Evolutionary conservation across 331 rosid species (phyloP).

Genomic region (Quercus tomentella): DNA sequence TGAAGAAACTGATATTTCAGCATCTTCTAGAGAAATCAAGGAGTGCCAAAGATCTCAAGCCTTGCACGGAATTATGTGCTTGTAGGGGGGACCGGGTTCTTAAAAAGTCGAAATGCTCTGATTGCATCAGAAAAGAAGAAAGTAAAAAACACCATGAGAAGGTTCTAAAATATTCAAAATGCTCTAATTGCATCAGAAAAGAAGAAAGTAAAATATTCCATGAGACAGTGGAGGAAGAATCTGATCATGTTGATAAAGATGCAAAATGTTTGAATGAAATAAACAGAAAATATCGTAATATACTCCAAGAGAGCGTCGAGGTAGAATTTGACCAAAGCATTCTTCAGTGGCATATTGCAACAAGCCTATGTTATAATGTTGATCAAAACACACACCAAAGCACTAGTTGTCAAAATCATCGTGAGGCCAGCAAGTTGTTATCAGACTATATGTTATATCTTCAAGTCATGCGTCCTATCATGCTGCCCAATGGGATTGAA

Average conservation of each 20-base stretch:
- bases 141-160: neutral
- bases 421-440: too few species aligned
- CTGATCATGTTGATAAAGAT: neutral
- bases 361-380: conserved; percentile 19
- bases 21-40: conserved; percentile 1
- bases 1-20: conserved; percentile 14
- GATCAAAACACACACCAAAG: neutral
- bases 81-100: neutral
- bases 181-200: too few species aligned
- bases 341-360: conserved; percentile 45
- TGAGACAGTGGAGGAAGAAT: conserved; percentile 15
- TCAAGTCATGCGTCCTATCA: too few species aligned
- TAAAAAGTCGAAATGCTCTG: neutral
- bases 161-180: too few species aligned
- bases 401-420: neutral
- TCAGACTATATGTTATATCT: too few species aligned
- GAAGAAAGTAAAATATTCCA: too few species aligned
- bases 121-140: too few species aligned
- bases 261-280: too few species aligned
- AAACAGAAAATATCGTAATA: too few species aligned
- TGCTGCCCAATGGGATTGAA: too few species aligned
- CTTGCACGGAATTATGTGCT: neutral
- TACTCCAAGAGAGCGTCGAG: too few species aligned
- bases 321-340: conserved; percentile 17
- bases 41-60: neutral